Percentiles rank a stretch among this genome's conserved stretches.
These are phyloP conservation scores for Choanephora cucurbitarum DNA, from an alignment of 371 early-diverging fungal genomes.

Conservation along the genomic window DNA sequence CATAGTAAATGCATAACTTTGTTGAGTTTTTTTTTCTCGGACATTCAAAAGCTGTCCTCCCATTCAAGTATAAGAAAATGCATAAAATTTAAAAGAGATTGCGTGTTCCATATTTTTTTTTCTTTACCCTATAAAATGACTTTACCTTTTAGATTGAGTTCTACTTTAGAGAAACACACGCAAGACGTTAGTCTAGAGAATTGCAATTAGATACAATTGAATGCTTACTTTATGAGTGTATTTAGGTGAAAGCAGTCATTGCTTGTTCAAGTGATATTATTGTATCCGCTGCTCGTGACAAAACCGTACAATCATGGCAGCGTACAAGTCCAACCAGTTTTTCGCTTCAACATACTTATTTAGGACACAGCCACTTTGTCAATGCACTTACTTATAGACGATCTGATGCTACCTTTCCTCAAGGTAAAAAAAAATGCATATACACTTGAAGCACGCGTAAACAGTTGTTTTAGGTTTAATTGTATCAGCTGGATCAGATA, in stretches of 20 bases:
- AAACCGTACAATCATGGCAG: conserved; percentile 67
- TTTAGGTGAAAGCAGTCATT: conserved; percentile 74
- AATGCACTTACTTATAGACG: conserved; percentile 73
- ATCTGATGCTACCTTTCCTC: conserved; percentile 58
- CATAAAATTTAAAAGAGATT: no score
- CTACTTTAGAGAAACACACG: no score
- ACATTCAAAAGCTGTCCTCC: no score
- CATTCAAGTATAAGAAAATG: no score
- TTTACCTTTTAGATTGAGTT: no score
- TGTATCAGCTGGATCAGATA: conserved; percentile 85
- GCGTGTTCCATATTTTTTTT: no score
- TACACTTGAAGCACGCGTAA: not conserved
- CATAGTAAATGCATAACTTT: no score
- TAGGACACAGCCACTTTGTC: conserved; percentile 82
- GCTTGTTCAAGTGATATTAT: conserved; percentile 64
- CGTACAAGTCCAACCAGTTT: conserved; percentile 54
- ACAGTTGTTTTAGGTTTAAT: conserved; percentile 62
- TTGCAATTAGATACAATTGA: no score
- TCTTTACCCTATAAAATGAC: no score
- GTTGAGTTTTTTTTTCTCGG: no score
- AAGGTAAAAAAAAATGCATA: conserved; percentile 51
- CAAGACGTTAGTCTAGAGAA: no score
- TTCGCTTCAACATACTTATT: conserved; percentile 51
- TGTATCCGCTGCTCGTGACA: conserved; percentile 82
- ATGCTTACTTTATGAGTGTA: no score